phyloP scores from a whole-genome alignment of 192 early-diverging fungal genomes.

The Phlyctochytrium bullatum region DNA sequence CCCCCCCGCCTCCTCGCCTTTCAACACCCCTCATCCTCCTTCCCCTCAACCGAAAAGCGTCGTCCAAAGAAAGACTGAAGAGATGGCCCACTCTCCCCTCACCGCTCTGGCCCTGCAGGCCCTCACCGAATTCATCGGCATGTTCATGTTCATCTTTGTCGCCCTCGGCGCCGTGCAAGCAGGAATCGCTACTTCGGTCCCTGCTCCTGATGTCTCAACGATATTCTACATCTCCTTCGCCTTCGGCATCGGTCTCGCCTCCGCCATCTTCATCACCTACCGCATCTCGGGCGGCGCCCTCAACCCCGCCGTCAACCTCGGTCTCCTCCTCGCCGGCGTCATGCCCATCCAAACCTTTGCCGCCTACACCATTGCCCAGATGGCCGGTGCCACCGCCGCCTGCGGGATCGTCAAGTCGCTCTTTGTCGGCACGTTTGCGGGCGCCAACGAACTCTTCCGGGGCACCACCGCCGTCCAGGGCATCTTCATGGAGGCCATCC shows the following conservation, averaged over 20 bases:
- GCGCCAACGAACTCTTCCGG: constrained; percentile 23
- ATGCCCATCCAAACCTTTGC: constrained; percentile 35
- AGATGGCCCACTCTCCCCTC: not conserved
- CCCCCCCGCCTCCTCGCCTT: not conserved
- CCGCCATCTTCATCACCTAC: constrained; percentile 44
- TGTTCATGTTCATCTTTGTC: constrained; percentile 39
- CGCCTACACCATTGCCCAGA: constrained; percentile 59
- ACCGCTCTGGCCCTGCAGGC: constrained; percentile 15
- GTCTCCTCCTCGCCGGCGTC: constrained; percentile 52
- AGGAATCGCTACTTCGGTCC: constrained; percentile 7
- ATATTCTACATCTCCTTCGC: constrained; percentile 28
- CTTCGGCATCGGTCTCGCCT: constrained; percentile 46
- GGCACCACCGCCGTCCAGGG: constrained; percentile 22
- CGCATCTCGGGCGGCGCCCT: constrained; percentile 60
- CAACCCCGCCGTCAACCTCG: constrained; percentile 66
- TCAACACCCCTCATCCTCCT: not conserved
- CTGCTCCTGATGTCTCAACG: constrained; percentile 16
- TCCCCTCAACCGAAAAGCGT: not conserved
- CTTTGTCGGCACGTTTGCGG: constrained; percentile 31
- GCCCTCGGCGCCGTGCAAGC: constrained; percentile 27
- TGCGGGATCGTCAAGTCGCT: constrained; percentile 28
- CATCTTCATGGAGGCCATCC: constrained; percentile 40
- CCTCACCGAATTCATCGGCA: constrained; percentile 16
- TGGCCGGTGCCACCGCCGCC: constrained; percentile 58
- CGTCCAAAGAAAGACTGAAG: too few species aligned